Evolutionary conservation across 2,329 filamentous ascomycete species (phyloP).

Genomic region (Fusarium brevicatenulatum): DNA sequence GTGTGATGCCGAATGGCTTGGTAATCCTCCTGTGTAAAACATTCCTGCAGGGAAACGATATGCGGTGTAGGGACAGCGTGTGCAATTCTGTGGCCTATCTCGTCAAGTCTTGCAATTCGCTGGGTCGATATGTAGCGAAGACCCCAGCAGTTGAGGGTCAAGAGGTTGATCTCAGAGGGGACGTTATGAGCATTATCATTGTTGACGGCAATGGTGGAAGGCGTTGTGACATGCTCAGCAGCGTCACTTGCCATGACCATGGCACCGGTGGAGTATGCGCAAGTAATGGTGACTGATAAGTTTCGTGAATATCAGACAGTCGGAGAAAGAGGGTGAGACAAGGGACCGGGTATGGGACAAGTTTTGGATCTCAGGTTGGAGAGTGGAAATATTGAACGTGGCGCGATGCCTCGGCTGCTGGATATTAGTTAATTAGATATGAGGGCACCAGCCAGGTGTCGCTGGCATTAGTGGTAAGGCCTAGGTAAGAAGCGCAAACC

Average conservation of each 20-base stretch:
- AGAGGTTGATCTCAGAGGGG: conserved; percentile 74
- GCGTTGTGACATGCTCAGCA: conserved; percentile 32
- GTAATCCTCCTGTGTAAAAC: conserved; percentile 90
- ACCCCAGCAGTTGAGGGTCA: conserved; percentile 98
- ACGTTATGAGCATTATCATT: conserved; percentile 44
- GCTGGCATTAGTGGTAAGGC: conserved; percentile 17
- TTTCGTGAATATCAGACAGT: not conserved
- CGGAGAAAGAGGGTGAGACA: not conserved
- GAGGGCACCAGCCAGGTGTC: conserved; percentile 7
- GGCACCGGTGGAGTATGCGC: conserved; percentile 25
- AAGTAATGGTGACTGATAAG: conserved; percentile 18
- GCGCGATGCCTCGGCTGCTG: conserved; percentile 20
- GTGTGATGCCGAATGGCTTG: conserved; percentile 79
- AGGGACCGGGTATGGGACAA: not conserved
- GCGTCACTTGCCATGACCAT: conserved; percentile 38
- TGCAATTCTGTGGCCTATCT: conserved; percentile 86
- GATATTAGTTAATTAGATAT: conserved; percentile 39
- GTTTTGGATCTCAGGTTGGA: not conserved
- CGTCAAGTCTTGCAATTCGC: conserved; percentile 78
- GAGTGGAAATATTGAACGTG: conserved; percentile 8
- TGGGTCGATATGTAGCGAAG: conserved; percentile 86
- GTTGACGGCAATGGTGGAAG: conserved; percentile 28
- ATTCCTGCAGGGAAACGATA: conserved; percentile 94
- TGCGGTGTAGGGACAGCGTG: conserved; percentile 74
- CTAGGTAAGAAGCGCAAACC: conserved; percentile 8